Conservation (phyloP, 1,284 basidiomycete species). For the Cryptococcus floricola region DNA sequence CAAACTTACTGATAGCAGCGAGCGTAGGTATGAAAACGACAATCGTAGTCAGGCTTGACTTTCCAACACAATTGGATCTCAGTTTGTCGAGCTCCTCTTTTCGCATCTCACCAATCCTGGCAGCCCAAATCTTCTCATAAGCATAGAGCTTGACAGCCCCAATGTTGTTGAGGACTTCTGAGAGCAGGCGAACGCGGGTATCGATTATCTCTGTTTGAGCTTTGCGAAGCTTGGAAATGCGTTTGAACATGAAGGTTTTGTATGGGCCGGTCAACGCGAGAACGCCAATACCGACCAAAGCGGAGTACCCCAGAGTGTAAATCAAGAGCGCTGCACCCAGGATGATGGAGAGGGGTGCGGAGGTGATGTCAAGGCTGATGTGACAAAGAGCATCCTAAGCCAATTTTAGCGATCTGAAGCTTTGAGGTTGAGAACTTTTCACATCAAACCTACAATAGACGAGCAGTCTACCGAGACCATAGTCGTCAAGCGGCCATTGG, state of each 20-base stretch:
- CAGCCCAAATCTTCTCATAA: conserved; percentile 59
- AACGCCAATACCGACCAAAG: conserved; percentile 24
- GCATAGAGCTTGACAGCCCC: conserved; percentile 48
- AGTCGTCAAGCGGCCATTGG: conserved; percentile 56
- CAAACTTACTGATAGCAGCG: conserved; percentile 56
- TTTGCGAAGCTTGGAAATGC: conserved; percentile 61
- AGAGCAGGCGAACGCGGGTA: conserved; percentile 48
- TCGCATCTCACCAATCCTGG: conserved; percentile 56
- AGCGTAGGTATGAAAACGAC: conserved; percentile 60
- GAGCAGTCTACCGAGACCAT: conserved; percentile 64
- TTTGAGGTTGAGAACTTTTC: too few relatives aligned
- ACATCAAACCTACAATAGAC: conserved; percentile 54
- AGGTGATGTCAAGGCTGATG: conserved; percentile 52
- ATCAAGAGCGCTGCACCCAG: conserved; percentile 64
- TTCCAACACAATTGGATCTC: conserved; percentile 35
- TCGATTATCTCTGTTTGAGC: conserved; percentile 71
- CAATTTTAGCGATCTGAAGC: too few relatives aligned
- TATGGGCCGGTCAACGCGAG: conserved; percentile 8
- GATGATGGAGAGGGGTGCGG: conserved; percentile 52
- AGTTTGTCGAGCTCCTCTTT: conserved; percentile 53
- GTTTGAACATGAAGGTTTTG: conserved; percentile 54
- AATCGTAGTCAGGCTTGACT: conserved; percentile 33
- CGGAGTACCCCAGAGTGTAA: conserved; percentile 47
- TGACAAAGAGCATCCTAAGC: conserved; percentile 8
- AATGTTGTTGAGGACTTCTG: conserved; percentile 43